phyloP scores from a whole-genome alignment of 2,329 filamentous ascomycete genomes.

The Stagonosporopsis rhizophila region DNA sequence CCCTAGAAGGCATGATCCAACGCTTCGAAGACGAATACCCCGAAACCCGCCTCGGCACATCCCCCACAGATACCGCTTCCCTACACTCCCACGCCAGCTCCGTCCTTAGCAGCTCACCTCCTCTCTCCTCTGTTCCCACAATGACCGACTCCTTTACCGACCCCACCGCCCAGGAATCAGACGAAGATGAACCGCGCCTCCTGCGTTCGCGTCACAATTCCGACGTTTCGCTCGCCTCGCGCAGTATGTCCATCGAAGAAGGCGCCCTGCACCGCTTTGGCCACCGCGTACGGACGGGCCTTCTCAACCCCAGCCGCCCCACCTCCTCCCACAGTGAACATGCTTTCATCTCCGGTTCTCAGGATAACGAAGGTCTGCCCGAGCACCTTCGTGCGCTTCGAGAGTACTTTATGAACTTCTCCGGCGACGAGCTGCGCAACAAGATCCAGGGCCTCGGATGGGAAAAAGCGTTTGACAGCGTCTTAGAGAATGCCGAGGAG shows the following conservation, averaged over 20 bases:
- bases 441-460: conserved; percentile 61
- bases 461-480: conserved; percentile 67
- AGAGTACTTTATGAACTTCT: conserved; percentile 69
- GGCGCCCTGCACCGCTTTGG: conserved; percentile 73
- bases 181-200: conserved; percentile 53
- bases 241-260: conserved; percentile 71
- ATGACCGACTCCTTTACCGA: conserved; percentile 41
- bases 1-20: conserved; percentile 88
- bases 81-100: conserved; percentile 40
- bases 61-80: conserved; percentile 39
- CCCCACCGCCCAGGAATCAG: conserved; percentile 41
- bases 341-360: conserved; percentile 38
- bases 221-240: conserved; percentile 71
- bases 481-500: conserved; percentile 70
- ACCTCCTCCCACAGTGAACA: conserved; percentile 27
- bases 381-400: conserved; percentile 62
- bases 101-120: conserved; percentile 39
- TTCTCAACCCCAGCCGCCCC: conserved; percentile 55
- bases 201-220: conserved; percentile 67
- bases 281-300: conserved; percentile 69
- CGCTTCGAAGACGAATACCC: conserved; percentile 97
- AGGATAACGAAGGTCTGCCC: conserved; percentile 46
- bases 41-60: conserved; percentile 70
- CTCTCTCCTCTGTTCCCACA: conserved; percentile 39
- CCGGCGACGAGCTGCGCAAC: conserved; percentile 64